Percentiles rank a stretch among this genome's conserved stretches.
Conservation (phyloP, 148 eudicot species). For the Cornus controversa region DNA sequence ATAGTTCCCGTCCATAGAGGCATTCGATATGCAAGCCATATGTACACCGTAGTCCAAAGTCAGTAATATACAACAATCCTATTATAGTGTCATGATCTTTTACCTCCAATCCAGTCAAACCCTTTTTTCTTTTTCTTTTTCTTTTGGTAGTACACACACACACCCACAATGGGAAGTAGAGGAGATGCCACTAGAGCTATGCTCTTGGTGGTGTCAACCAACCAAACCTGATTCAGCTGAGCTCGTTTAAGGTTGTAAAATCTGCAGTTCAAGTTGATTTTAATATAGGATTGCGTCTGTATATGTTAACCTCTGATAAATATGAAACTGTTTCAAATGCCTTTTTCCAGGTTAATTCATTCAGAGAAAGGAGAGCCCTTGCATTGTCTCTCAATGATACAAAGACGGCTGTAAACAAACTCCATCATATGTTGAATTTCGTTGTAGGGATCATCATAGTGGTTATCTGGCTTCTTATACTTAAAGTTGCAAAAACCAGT, state of each 20-base stretch:
- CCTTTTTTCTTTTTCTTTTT: too few species aligned
- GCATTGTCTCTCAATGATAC: constrained; percentile 82
- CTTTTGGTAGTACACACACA: not conserved
- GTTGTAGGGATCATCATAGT: constrained; percentile 42
- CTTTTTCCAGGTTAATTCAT: constrained; percentile 58
- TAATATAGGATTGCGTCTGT: not conserved
- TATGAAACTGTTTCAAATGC: not conserved
- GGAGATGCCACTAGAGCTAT: too few species aligned
- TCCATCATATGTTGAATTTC: constrained; percentile 61
- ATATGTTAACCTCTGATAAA: not conserved
- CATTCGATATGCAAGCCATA: not conserved
- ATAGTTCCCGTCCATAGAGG: not conserved
- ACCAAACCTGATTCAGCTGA: not conserved
- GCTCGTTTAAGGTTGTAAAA: not conserved
- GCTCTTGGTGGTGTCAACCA: not conserved
- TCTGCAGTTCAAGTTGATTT: not conserved
- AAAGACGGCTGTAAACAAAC: constrained; percentile 80
- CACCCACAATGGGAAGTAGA: not conserved
- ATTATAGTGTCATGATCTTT: not conserved
- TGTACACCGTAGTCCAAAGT: not conserved
- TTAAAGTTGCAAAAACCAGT: constrained; percentile 56
- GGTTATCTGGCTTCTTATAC: constrained; percentile 66
- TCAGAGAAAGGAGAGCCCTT: constrained; percentile 74
- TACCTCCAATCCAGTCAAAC: not conserved
- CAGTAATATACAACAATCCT: not conserved